Base-by-base conservation (phyloP, 768 basidiomycete genomes). In the Tephrocybe rancida region DNA sequence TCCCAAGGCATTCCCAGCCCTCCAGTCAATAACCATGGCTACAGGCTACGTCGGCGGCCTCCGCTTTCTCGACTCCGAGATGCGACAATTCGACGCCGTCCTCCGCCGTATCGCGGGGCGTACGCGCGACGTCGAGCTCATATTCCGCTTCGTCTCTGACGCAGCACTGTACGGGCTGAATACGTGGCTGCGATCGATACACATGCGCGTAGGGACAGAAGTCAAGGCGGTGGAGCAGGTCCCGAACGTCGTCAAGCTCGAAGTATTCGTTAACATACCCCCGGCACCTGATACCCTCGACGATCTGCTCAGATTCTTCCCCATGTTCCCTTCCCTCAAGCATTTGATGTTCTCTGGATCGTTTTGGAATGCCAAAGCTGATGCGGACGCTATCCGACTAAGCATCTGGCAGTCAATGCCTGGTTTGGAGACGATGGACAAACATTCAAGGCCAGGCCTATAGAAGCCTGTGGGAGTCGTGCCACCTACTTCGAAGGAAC, bases 121-220 rank as follows among this genome's bases (percentile, higher is more conserved):
- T 13, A 25, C 34, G 6, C 41, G 35, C 32, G 30, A 38, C 9
- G 26, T 58, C 13, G 24, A 25, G 8, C 38, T 58, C n/a, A 44
- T 34, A 16, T 44, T 58, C 22, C 48, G 39, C 10, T 54, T 58
- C 7, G 52, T 48, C 3, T 52, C 56, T 37, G 46, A 52, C 2
- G 7, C 14, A 32, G 39, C 45, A 8, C 48, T 59, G 11, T 43
- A 52, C 22, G 43, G 42, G 0, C 34, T 52, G 7, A 52, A 52
- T 37, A 37, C 32, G n/a, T 44, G 43, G 43, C 11, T 44, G 3
- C 19, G 43, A 7, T 34, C 22, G 6, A 50, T 50, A 7, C 50
- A 44, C 14, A 44, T 52, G 32, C 41, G 41, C 1, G 42, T 51
- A 0, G 43, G 50, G 34, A 43, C 25, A 13, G 24, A 52, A 26